These are phyloP conservation scores for Pythium brachiatum DNA, from an alignment of 352 stramenopile genomes.

Conservation along the genomic window DNA sequence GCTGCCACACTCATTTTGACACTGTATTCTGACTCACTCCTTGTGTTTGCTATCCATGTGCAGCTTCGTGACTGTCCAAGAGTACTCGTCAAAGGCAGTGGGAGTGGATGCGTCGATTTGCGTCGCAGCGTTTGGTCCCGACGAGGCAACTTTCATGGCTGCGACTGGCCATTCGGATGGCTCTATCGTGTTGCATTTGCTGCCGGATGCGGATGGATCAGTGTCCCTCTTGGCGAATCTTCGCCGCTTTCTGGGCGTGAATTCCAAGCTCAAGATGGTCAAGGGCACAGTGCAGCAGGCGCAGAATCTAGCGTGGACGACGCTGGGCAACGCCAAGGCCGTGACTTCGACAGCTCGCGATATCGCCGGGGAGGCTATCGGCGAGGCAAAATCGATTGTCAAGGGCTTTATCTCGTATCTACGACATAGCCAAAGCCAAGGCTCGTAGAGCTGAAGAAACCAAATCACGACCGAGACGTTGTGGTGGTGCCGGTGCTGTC, in stretches of 20 bases:
- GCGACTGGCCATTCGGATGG: conserved; percentile 70
- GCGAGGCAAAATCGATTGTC: conserved; percentile 83
- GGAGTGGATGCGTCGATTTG: conserved; percentile 45
- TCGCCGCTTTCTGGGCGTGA: conserved; percentile 70
- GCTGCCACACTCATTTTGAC: neutral
- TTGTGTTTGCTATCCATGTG: neutral
- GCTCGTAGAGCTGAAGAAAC: neutral
- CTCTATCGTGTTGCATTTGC: conserved; percentile 71
- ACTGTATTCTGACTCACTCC: neutral
- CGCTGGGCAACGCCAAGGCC: conserved; percentile 76
- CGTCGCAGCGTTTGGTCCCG: conserved; percentile 61
- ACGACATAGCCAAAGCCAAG: conserved; percentile 19
- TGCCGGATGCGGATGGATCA: conserved; percentile 76
- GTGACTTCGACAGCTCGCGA: conserved; percentile 81
- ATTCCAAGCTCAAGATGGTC: conserved; percentile 82
- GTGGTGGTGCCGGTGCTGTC: conserved; percentile 11
- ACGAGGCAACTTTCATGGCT: conserved; percentile 73
- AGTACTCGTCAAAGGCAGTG: conserved; percentile 41
- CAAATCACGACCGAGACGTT: neutral
- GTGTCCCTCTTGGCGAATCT: conserved; percentile 76
- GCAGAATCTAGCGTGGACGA: conserved; percentile 82
- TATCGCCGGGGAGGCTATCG: conserved; percentile 80
- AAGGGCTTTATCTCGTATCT: conserved; percentile 72
- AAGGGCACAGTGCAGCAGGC: conserved; percentile 86
- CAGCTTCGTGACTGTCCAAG: conserved; percentile 43